These are phyloP conservation scores for Tothia fuscella DNA, from an alignment of 2,329 filamentous ascomycete genomes.

Conservation along the genomic window DNA sequence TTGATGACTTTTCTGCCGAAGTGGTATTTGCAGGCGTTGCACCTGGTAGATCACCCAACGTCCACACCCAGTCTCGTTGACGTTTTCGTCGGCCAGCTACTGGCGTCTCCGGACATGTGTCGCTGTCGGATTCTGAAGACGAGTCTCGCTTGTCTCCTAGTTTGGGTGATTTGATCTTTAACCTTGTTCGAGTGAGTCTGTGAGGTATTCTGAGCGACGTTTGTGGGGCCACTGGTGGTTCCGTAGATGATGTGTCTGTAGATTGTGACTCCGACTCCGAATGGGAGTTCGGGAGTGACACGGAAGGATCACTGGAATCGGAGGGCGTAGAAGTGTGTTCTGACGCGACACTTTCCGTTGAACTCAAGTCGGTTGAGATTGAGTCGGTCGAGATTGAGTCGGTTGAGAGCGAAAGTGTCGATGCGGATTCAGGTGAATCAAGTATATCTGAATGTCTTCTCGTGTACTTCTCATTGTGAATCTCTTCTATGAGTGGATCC, in stretches of 20 bases:
- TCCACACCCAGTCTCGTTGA: slow-evolving; percentile 46
- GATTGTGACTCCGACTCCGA: slow-evolving; percentile 2
- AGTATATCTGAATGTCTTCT: slow-evolving; percentile 45
- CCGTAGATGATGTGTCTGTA: slow-evolving; percentile 18
- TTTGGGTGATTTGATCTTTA: slow-evolving; percentile 14
- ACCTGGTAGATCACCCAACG: slow-evolving; percentile 27
- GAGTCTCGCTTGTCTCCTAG: slow-evolving; percentile 34
- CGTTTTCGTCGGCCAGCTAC: slow-evolving; percentile 41
- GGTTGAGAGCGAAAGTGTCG: slow-evolving; percentile 16
- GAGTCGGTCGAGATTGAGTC: slow-evolving; percentile 7
- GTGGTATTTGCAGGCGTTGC: background rate
- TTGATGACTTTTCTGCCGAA: background rate
- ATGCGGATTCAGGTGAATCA: slow-evolving; percentile 29
- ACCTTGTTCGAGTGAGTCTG: background rate
- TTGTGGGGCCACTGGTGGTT: slow-evolving; percentile 13
- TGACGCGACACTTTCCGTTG: background rate
- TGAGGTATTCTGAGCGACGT: slow-evolving; percentile 12
- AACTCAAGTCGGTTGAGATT: slow-evolving; percentile 17
- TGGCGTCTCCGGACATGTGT: slow-evolving; percentile 39
- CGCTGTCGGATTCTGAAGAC: slow-evolving; percentile 29
- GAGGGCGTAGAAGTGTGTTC: background rate
- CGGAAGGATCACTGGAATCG: slow-evolving; percentile 16
- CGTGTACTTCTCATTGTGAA: slow-evolving; percentile 43
- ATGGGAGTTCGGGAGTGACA: background rate
- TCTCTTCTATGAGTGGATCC: slow-evolving; percentile 45